A percentile compares a stretch with the other conserved stretches of the same genome.
Evolutionary conservation across 2,329 filamentous ascomycete genomes (phyloP).

Genomic region (Microsporum audouinii): DNA sequence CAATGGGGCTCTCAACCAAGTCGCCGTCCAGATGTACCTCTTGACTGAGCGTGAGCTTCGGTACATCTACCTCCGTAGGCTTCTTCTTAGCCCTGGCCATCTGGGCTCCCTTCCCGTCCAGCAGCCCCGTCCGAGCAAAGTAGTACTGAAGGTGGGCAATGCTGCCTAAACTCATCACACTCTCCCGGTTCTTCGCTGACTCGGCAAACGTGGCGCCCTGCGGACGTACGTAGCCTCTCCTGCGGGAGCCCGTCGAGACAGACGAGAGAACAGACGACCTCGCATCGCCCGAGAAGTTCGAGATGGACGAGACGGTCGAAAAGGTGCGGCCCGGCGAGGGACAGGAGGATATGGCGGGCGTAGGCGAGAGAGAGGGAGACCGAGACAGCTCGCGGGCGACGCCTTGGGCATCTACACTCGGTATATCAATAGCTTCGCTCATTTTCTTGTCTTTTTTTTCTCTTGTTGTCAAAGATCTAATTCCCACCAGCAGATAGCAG

Average conservation of each 20-base stretch:
- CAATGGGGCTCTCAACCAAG: conserved; percentile 43
- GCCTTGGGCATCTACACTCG: not conserved
- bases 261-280: conserved; percentile 23
- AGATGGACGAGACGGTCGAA: conserved; percentile 36
- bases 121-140: conserved; percentile 82
- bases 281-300: conserved; percentile 35
- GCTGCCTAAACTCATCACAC: conserved; percentile 89
- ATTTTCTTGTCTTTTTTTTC: not conserved
- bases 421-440: conserved; percentile 7
- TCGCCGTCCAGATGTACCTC: conserved; percentile 32
- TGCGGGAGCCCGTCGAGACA: conserved; percentile 37
- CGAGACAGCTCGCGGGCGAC: conserved; percentile 26
- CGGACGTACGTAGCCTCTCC: conserved; percentile 77
- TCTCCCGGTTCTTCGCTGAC: conserved; percentile 80
- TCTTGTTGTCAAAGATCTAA: not conserved
- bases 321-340: conserved; percentile 36
- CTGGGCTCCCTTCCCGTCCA: conserved; percentile 87
- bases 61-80: conserved; percentile 33
- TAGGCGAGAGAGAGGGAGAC: conserved; percentile 32
- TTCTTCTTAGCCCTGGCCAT: conserved; percentile 60
- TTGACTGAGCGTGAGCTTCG: conserved; percentile 30
- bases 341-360: conserved; percentile 35
- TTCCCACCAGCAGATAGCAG: not conserved
- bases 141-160: conserved; percentile 98
- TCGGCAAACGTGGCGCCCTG: conserved; percentile 81